Evolutionary conservation across 176 grass and related monocot species (phyloP), one percentile per base, ranked within the genome.

Genomic region (Triticum turgidum): DNA sequence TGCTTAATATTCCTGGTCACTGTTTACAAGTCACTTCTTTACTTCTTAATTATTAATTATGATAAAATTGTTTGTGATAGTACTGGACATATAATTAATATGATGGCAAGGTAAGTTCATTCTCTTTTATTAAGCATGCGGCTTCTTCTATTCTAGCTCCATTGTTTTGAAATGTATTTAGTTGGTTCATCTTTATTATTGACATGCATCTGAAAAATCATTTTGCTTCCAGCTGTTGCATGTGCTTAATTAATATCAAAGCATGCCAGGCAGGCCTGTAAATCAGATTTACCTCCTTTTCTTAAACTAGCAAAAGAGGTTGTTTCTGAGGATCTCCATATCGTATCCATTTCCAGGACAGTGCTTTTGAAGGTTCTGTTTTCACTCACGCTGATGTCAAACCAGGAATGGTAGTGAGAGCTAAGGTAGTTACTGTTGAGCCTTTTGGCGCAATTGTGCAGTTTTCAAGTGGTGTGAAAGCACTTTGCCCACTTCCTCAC

Each of bases 371-470:
- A 89, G 93, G 91, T 25, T 92, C 93, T 89, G 92, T 98, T 87
- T 98, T 98, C 85, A 98, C 96, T 84, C 96, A 98, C 86, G 91
- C 92, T 65, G 96, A 98, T 94, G 93, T 96, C 71, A 98, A 96
- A 81, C 93, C 96, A 86, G 96, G 96, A 82, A 96, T 98, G 93
- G 45, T 94, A 82, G 90, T 96, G 63, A 95, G 89, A 81, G 93
- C 91, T 72, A 98, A 94, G 90, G 90, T 98, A 78, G 86, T 87
- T 84, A 77, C 80, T 66, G 93, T 94, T 79, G 93, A 92, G 30
- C 86, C 77, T 71, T 94, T 94, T 30, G 88, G 92, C 68, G 96
- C 93, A 75, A 94, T 94, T 35, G 84, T 96, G 59, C 93, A 98
- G 87, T 98, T 98, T 24, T 88, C 92, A 15, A 92, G 96, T 89